These are phyloP conservation scores for Bassia scoparia DNA, from an alignment of 148 eudicot species.

Conservation along the genomic window DNA sequence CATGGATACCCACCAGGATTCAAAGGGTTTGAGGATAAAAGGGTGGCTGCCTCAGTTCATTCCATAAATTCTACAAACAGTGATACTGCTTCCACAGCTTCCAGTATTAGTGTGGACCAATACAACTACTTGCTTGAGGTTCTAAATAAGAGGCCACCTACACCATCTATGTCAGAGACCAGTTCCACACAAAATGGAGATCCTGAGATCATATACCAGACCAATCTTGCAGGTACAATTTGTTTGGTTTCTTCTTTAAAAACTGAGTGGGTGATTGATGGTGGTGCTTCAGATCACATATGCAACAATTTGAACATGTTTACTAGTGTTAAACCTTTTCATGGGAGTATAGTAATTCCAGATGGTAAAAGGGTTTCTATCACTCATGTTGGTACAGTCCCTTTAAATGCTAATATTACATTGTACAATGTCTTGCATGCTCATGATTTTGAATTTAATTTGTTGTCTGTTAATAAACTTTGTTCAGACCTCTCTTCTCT, in stretches of 20 bases:
- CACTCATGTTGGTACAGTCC: background rate
- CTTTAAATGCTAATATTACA: background rate
- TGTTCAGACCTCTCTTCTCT: no score
- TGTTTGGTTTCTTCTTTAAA: background rate
- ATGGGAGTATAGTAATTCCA: background rate
- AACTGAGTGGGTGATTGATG: background rate
- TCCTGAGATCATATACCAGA: background rate
- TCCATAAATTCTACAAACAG: no score
- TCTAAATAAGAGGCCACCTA: background rate
- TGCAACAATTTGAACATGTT: background rate
- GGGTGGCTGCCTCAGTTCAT: background rate
- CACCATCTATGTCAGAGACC: no score
- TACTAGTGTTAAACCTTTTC: background rate
- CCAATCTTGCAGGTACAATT: background rate
- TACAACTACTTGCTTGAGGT: background rate
- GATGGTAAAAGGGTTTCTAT: background rate
- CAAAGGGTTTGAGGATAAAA: background rate
- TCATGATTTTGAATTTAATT: background rate
- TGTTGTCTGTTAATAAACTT: background rate
- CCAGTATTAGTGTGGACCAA: background rate
- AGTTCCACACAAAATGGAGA: background rate
- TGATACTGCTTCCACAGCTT: no score
- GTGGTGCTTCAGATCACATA: background rate
- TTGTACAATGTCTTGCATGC: background rate
- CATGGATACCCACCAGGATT: background rate